Evolutionary conservation across 495 filamentous ascomycete species (phyloP), one percentile per base, ranked within the genome.

Genomic region (Astrocystis sublimbata): DNA sequence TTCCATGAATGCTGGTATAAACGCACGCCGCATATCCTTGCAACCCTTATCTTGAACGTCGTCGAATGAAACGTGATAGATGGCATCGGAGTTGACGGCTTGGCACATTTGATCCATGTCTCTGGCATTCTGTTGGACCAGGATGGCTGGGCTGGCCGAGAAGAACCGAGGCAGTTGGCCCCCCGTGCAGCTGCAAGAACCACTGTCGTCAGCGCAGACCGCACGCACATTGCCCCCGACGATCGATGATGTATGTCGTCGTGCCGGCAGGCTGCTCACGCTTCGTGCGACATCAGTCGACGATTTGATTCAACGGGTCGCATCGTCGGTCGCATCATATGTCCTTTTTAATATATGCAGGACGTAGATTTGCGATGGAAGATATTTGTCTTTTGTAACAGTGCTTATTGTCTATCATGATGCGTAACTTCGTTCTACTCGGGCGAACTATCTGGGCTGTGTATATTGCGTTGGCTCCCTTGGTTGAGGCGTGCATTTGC

Each of bases 101-200:
- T 57, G 54, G 54, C 54, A 45, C 54, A 26, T 5, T 21, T 57
- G 38, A 45, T 17, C 54, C 54, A n/a, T 33, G 40, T 28, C 40
- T 45, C 17, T 57, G 38, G 40, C 17, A 23, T 23, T 35, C 13
- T 21, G 33, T 26, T 55, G 4, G 40, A 10, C 24, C n/a, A n/a
- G 54, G 26, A 6, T 56, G 54, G 40, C 38, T 45, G 54, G 40
- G 54, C 9, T 57, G 38, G 24, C 38, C 40, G 38, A 57, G 23
- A 6, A 13, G 33, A 36, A 36, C 33, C 33, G 6, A 6, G 33
- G 6, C 33, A 13, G 33, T 36, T 36, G 33, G 6, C 33, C 6
- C 33, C 33, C 33, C 33, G 13, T 36, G 23, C 5, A 28, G 46
- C n/a, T n/a, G n/a, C n/a, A n/a, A n/a, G n/a, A n/a, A 1, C 35